Base-by-base conservation (phyloP, 2,329 filamentous ascomycete species). In the Verticillium albo-atrum region DNA sequence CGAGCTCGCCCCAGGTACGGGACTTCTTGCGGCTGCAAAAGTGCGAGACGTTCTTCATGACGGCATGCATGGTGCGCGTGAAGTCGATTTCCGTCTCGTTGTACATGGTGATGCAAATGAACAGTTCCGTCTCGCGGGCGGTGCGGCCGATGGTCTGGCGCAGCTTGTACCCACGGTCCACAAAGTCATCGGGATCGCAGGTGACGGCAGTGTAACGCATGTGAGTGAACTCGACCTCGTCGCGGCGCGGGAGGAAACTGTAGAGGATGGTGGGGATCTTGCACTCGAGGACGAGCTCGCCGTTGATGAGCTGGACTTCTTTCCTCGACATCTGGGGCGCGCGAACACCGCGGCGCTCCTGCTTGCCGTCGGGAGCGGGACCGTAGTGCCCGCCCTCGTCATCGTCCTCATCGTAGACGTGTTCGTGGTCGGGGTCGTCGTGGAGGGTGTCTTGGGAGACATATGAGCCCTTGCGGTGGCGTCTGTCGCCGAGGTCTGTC, bases 181-280 rank as follows among this genome's bases (percentile, higher is more conserved):
- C 90, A 68, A 96, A 98, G 71, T 98, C 92, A 72, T 97, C 93
- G 0, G 93, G 96, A 70, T 97, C 93, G 74, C 92, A 98, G 2
- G 95, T 99, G n/a, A 97, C 95, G 10, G 95, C 95, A 0, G 94
- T 97, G 73, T 99, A 99, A 58, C 95, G 89, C 94, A 98, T 98
- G 71, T 98, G 93, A 0, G 95, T 99, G 73, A 99, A 99, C 71
- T 99, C 95, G 63, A 94, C 83, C 73, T 97, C 94, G 71, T 97
- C 92, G 61, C 94, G 87, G 17, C 94, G 86, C 0, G 96, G 96
- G 62, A 99, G 78, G 77, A 99, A 99, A 72, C 92, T 97, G 83
- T 98, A 96, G 47, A 99, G 81, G 66, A 98, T 99, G 1, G 95
- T 99, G 0, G 96, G 95, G 66, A 99, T 99, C 77, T 99, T 99